Evolutionary conservation across 23 red algal species (phyloP), one percentile per base, ranked within the genome.

Genomic region (Gracilariopsis chorda): DNA sequence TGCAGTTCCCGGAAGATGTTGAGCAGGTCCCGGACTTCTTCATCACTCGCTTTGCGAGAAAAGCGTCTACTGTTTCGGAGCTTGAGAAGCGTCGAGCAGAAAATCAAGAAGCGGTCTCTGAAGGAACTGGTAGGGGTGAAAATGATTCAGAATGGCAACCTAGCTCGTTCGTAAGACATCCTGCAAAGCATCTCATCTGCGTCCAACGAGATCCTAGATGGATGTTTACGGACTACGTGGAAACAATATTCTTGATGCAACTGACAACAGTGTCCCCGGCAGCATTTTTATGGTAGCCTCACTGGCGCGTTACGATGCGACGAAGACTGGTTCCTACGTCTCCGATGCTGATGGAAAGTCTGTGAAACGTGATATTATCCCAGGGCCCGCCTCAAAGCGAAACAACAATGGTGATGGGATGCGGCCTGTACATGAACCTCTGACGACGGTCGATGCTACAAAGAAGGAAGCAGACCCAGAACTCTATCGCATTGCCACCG

Each of bases 211-310:
- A 84, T 23, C 84, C 93, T n/a, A 65, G 82, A 73, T 95, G 93
- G 93, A 90, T 95, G 84, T 95, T 95, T 40, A 95, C 91, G 93
- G 93, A 95, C 86, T 95, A 86, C 58, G 79, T 3, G 80, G 86
- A 23, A 90, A 90, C 73, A 82, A 90, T 70, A 69, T 93, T 11
- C 48, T 92, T 30, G 88, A 75, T n/a, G 48, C 79, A 9, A 80
- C 27, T 61, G 86, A 91, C 33, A 91, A 69, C 72, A 87, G 82
- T 45, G 93, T 95, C 3, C 93, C 93, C 9, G 93, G 93, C 7
- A 90, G 84, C 20, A 53, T 95, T 51, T 49, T 95, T 29, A 62
- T 87, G 72, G 70, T 51, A 14, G 81, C 83, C 13, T 68, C 35
- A 35, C 36, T 89, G 16, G 79, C 81, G 0, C 82, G 92, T 56